Percentiles rank a stretch among this genome's conserved stretches.
Evolutionary conservation across 495 filamentous ascomycete species (phyloP).

Genomic region (Lophium mytilinum): DNA sequence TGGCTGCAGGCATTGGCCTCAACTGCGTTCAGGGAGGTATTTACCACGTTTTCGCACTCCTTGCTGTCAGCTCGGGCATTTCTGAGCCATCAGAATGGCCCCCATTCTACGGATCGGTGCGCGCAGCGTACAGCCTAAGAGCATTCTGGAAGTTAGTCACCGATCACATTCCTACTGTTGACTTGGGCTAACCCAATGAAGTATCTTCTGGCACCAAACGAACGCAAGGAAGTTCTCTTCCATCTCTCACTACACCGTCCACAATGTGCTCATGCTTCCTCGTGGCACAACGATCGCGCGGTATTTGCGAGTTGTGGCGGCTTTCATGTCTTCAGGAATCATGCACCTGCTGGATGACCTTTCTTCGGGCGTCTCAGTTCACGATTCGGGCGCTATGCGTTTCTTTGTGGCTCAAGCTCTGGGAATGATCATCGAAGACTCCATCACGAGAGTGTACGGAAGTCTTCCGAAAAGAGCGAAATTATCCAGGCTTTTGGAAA

Average conservation of each 20-base stretch:
- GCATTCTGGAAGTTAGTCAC: too few species aligned
- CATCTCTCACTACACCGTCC: constrained; percentile 26
- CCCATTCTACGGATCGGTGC: constrained; percentile 30
- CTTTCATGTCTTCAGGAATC: constrained; percentile 32
- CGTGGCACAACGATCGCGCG: constrained; percentile 28
- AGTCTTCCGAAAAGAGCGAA: neutral
- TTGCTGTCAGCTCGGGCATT: neutral
- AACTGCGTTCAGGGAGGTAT: constrained; percentile 1
- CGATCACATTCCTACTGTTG: neutral
- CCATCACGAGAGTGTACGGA: neutral
- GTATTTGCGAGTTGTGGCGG: constrained; percentile 31
- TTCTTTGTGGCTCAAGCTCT: constrained; percentile 34
- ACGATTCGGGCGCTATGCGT: constrained; percentile 21
- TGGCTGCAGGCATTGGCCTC: neutral
- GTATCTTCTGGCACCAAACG: constrained; percentile 39
- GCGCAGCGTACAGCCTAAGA: constrained; percentile 32
- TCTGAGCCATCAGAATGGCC: constrained; percentile 23
- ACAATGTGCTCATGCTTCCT: constrained; percentile 27
- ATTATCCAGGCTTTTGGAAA: neutral
- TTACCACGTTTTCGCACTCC: neutral
- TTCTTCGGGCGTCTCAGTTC: constrained; percentile 13
- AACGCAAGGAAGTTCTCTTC: constrained; percentile 30
- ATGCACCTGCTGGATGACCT: constrained; percentile 28
- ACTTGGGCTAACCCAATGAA: constrained; percentile 10
- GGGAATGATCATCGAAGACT: constrained; percentile 32